phyloP scores from a whole-genome alignment of 2,329 filamentous ascomycete genomes.

The Fonsecaea pedrosoi region DNA sequence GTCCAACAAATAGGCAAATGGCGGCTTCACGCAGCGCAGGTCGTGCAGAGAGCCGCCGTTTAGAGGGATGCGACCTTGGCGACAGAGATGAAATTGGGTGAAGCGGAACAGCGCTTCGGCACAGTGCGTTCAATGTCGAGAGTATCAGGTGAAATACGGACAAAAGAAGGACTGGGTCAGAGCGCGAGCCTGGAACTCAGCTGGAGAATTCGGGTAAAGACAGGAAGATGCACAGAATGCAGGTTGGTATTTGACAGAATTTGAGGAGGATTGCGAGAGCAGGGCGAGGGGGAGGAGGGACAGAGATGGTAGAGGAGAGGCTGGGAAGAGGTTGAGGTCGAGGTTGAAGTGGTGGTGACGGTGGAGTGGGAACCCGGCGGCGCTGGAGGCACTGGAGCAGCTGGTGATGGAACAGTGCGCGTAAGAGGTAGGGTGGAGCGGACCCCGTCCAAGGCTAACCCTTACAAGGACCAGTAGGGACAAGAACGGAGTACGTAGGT shows the following conservation, averaged over 20 bases:
- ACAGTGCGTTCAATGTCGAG: neutral
- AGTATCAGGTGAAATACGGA: neutral
- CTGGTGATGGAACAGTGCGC: neutral
- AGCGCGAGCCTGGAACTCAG: neutral
- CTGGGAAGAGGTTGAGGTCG: slow-evolving; percentile 9
- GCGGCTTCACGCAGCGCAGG: neutral
- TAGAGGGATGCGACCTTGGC: neutral
- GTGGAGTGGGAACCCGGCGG: neutral
- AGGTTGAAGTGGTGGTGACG: slow-evolving; percentile 2
- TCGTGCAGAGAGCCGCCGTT: neutral
- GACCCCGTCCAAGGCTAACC: neutral
- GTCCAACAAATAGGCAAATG: neutral
- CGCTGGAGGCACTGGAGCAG: neutral
- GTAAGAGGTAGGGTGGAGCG: slow-evolving; percentile 1
- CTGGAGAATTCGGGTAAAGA: slow-evolving; percentile 1
- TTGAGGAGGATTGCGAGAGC: slow-evolving; percentile 1
- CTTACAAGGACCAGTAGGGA: neutral
- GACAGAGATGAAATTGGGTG: neutral
- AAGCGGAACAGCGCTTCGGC: neutral
- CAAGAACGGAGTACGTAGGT: too few species aligned
- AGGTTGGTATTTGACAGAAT: slow-evolving; percentile 25
- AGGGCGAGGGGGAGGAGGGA: neutral
- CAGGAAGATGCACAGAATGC: slow-evolving; percentile 3
- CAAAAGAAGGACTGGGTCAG: neutral
- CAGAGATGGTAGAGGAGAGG: neutral